Evolutionary conservation across 345 rosid species (phyloP).

Genomic region (Hypericum androsaemum): DNA sequence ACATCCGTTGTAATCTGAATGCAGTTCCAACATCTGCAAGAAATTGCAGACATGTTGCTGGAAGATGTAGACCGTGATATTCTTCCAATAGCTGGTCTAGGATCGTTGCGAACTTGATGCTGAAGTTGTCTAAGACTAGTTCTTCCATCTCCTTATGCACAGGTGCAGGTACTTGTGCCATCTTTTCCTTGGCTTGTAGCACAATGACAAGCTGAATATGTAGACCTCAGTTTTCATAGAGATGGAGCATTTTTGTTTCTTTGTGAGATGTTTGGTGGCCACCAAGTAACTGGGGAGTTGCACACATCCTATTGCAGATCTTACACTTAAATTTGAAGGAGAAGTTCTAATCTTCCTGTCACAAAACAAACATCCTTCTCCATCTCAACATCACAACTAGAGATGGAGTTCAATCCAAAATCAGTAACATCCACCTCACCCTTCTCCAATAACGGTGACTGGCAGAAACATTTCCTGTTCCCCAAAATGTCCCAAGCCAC

Average conservation of each 20-base stretch:
- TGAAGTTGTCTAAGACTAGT: no score
- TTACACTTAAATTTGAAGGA: slow-evolving; percentile 24
- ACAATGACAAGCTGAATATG: slow-evolving; percentile 1
- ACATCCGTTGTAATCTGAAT: no score
- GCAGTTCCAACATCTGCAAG: no score
- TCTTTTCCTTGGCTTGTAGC: slow-evolving; percentile 11
- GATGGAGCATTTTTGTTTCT: slow-evolving; percentile 9
- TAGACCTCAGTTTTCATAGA: slow-evolving; percentile 10
- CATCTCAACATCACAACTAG: slow-evolving; percentile 13
- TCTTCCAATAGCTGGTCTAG: no score
- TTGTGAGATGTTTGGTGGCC: slow-evolving; percentile 58
- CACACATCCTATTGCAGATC: slow-evolving; percentile 41
- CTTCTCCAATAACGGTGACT: no score
- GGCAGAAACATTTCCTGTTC: no score
- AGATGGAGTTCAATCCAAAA: slow-evolving; percentile 10
- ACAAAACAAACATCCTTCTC: slow-evolving; percentile 10
- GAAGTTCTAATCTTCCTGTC: not conserved
- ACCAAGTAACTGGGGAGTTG: slow-evolving; percentile 46
- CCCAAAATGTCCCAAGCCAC: no score
- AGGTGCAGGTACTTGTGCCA: slow-evolving; percentile 11
- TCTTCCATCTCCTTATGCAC: slow-evolving; percentile 13
- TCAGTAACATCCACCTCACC: slow-evolving; percentile 12
- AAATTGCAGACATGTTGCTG: no score
- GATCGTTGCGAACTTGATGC: no score
- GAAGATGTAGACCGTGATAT: no score